Percentiles rank a stretch among this genome's conserved stretches.
These are phyloP conservation scores for Aspergillus ochraceoroseus DNA, from an alignment of 2,329 filamentous ascomycete species.

Conservation along the genomic window DNA sequence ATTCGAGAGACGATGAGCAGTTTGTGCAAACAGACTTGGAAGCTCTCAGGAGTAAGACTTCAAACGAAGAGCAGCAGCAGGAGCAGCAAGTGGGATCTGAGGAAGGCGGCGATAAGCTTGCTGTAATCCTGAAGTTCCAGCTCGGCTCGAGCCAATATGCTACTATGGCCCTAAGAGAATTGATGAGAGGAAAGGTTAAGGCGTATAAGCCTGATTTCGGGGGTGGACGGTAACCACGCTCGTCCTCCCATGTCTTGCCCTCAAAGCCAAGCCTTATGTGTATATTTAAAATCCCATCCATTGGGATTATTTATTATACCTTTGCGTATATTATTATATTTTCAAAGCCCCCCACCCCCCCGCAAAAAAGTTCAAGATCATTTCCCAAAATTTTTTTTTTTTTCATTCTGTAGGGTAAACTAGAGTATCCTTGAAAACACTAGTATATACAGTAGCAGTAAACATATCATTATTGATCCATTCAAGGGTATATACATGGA, in stretches of 20 bases:
- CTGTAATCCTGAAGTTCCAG: conserved; percentile 67
- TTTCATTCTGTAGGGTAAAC: too few relatives aligned
- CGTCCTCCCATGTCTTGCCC: too few relatives aligned
- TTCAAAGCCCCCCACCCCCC: too few relatives aligned
- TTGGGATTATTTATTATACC: too few relatives aligned
- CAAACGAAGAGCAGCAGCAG: conserved; percentile 2
- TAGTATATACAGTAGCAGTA: too few relatives aligned
- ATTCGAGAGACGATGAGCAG: conserved; percentile 65
- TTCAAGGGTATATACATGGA: not conserved
- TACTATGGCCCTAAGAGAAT: conserved; percentile 73
- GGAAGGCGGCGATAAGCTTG: conserved; percentile 50
- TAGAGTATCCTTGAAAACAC: too few relatives aligned
- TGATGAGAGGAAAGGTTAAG: conserved; percentile 65
- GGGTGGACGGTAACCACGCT: conserved; percentile 34
- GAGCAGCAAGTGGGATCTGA: too few relatives aligned
- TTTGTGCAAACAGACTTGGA: conserved; percentile 86
- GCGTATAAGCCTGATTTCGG: conserved; percentile 61
- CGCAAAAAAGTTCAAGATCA: too few relatives aligned
- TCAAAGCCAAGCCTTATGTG: not conserved
- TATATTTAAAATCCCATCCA: not conserved
- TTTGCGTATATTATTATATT: too few relatives aligned
- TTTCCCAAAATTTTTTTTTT: not conserved
- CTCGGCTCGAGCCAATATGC: conserved; percentile 77
- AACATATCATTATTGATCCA: too few relatives aligned
- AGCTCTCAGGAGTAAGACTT: conserved; percentile 46